phyloP scores from a whole-genome alignment of 306 rosid genomes.

The Quercus agrifolia region DNA sequence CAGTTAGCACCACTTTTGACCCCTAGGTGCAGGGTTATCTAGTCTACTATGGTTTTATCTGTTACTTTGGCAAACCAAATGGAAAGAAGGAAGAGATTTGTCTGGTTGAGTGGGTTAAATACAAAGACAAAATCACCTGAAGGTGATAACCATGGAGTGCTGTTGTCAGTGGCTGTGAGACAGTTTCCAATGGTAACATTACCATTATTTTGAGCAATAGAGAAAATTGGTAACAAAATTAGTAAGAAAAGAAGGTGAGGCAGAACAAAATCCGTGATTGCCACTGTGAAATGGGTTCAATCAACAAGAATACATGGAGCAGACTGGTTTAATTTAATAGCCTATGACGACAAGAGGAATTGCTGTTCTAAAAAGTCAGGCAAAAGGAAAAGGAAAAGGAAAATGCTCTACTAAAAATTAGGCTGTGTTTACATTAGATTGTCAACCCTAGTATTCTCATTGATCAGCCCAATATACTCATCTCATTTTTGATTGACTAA shows the following conservation, averaged over 20 bases:
- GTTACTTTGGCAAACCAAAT: too few relatives aligned
- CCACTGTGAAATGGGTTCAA: background rate
- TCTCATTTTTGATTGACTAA: background rate
- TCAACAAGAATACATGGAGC: background rate
- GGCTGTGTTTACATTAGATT: too few relatives aligned
- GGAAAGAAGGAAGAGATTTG: too few relatives aligned
- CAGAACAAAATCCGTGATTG: background rate
- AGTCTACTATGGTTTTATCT: background rate
- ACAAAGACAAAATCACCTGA: too few relatives aligned
- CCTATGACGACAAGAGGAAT: too few relatives aligned
- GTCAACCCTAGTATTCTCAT: too few relatives aligned
- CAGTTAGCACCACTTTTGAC: conserved; percentile 22
- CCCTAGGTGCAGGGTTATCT: conserved; percentile 10
- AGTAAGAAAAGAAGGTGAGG: background rate
- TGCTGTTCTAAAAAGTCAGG: too few relatives aligned
- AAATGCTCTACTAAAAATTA: too few relatives aligned
- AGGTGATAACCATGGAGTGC: conserved; percentile 20
- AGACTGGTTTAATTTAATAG: too few relatives aligned
- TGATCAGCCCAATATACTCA: too few relatives aligned
- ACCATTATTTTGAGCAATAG: background rate
- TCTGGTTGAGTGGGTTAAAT: too few relatives aligned
- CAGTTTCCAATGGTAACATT: background rate
- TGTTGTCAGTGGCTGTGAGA: conserved; percentile 7
- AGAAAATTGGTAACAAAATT: background rate
- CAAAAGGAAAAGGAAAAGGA: too few relatives aligned